Conservation (phyloP, 305 asterid genomes). For the Solanum hybrid region DNA sequence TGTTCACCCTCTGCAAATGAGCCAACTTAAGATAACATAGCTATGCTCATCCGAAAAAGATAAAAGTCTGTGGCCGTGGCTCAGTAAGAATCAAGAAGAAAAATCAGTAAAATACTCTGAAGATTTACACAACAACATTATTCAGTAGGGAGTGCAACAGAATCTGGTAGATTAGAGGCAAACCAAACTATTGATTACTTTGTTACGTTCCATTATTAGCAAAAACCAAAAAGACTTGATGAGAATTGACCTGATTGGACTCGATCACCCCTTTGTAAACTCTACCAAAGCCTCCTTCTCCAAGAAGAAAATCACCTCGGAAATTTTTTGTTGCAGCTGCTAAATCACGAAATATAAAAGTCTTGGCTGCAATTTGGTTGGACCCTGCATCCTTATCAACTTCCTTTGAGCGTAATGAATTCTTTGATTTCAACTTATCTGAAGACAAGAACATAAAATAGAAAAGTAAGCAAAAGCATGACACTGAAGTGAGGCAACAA, state of each 20-base stretch:
- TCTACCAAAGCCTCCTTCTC: conserved; percentile 23
- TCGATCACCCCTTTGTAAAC: conserved; percentile 16
- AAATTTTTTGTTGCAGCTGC: conserved; percentile 11
- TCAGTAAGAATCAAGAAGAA: not conserved
- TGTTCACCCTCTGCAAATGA: not conserved
- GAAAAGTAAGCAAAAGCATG: not conserved
- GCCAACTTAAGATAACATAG: not conserved
- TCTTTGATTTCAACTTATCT: conserved; percentile 32
- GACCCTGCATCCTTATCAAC: conserved; percentile 8
- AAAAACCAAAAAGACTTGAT: not conserved
- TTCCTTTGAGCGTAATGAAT: conserved; percentile 13
- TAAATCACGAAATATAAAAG: conserved; percentile 11
- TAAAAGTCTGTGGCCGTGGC: not conserved
- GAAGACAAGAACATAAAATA: conserved; percentile 8
- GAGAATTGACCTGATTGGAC: not conserved
- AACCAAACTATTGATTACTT: not conserved
- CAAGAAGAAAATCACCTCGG: conserved; percentile 9
- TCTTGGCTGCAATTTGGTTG: conserved; percentile 10
- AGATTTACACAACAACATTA: not conserved
- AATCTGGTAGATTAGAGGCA: not conserved
- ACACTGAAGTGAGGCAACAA: not conserved
- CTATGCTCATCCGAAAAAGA: not conserved
- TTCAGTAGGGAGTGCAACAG: not conserved
- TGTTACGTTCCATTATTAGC: not conserved
- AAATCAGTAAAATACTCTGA: not conserved